Evolutionary conservation across 2,329 filamentous ascomycete species (phyloP), one percentile per base, ranked within the genome.

Genomic region (Hypomyces perniciosus): DNA sequence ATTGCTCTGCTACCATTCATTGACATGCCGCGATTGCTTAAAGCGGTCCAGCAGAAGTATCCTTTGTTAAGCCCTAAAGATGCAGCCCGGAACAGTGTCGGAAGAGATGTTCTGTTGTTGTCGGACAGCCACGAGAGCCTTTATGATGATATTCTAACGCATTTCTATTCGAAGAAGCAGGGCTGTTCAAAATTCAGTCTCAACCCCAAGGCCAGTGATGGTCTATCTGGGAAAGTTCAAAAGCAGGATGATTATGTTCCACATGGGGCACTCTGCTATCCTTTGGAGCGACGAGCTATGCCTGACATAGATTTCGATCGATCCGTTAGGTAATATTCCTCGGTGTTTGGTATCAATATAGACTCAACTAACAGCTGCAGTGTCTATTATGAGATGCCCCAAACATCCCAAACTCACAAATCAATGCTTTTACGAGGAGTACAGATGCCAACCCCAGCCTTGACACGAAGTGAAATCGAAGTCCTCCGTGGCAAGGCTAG

Each of bases 1-100:
- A 86, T 99, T 48, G 90, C 90, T 3, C 75, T 99, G 20, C 77
- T 99, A 33, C 93, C 93, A 0, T 99, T 97, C 67, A 99, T 99
- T 61, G 91, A 99, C 61, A 93, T 95, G 77, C 83, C 85, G 47
- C 84, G 91, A 48, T 74, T 99, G 13, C 75, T 99, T 7, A 77
- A 79, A 13, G 92, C 92, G 7, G 92, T 97, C 74, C 79, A 82
- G 44, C 85, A 83, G 56, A 90, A 87, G 61, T 96, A 96, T 62
- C 87, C 86, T 6, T 73, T 88, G 10, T 75, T 99, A 4, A 88
- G 82, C 12, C 76, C 83, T 0, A 88, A 90, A 43, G 93, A 97
- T 63, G 74, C 77, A 40, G 80, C 80, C 28, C 85, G 95, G 28
- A 99, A 99, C 63, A 79, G 80, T 29, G 73, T 85, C 37, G 93